Percentiles rank a stretch among this genome's conserved stretches.
Conservation (phyloP, 371 early-diverging fungal species). For the Mortierella sp. region DNA sequence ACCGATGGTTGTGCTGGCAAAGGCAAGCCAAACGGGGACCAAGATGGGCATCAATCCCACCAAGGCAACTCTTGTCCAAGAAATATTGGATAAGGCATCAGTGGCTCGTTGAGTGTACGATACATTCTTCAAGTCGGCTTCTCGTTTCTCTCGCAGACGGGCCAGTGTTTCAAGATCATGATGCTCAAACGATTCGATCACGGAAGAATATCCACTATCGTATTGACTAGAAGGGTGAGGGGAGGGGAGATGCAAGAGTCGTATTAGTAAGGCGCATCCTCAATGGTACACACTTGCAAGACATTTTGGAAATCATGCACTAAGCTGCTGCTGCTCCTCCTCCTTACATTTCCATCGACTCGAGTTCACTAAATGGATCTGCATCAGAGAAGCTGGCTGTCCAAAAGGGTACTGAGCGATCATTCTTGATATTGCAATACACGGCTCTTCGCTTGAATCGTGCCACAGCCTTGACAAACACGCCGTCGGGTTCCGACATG, state of each 20-base stretch:
- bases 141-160: conserved; percentile 12
- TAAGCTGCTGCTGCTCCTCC: no score
- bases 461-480: conserved; percentile 64
- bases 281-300: not conserved
- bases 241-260: not conserved
- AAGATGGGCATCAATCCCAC: conserved; percentile 33
- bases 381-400: conserved; percentile 67
- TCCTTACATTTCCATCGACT: conserved; percentile 60
- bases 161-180: conserved; percentile 17
- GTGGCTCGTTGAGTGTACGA: conserved; percentile 21
- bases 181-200: conserved; percentile 47
- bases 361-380: conserved; percentile 61
- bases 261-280: not conserved
- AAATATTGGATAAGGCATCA: conserved; percentile 9
- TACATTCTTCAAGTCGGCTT: conserved; percentile 3
- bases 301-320: no score
- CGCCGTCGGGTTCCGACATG: conserved; percentile 71
- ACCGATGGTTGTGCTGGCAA: conserved; percentile 38
- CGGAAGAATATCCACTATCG: conserved; percentile 28
- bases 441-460: conserved; percentile 60
- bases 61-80: conserved; percentile 33
- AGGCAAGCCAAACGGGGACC: conserved; percentile 38
- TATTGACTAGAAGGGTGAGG: conserved; percentile 26
- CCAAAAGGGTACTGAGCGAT: conserved; percentile 76
- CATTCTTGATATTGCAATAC: conserved; percentile 78